phyloP scores from a whole-genome alignment of 768 basidiomycete species.

The Suillus subluteus region DNA sequence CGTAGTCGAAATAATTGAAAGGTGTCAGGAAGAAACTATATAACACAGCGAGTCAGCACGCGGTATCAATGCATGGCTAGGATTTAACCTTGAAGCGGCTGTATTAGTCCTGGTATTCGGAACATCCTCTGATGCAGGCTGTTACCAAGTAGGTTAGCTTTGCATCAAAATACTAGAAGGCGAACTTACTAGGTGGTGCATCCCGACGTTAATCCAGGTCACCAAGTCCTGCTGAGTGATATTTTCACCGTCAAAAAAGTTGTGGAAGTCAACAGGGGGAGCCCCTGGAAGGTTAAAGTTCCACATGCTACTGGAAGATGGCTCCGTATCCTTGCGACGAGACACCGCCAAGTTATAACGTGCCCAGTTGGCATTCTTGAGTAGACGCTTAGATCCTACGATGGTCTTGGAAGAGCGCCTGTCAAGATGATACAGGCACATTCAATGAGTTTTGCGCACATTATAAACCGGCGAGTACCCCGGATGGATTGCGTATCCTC shows the following conservation, averaged over 20 bases:
- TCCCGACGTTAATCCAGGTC: slow-evolving; percentile 68
- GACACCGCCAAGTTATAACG: slow-evolving; percentile 64
- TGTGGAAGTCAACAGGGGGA: slow-evolving; percentile 60
- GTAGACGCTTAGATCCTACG: slow-evolving; percentile 59
- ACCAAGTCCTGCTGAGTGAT: slow-evolving; percentile 68
- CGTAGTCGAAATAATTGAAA: slow-evolving; percentile 67
- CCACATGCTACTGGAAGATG: slow-evolving; percentile 59
- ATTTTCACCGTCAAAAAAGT: slow-evolving; percentile 66
- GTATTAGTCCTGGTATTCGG: slow-evolving; percentile 62
- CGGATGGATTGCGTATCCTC: slow-evolving; percentile 66
- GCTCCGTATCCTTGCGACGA: slow-evolving; percentile 64
- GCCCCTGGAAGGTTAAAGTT: slow-evolving; percentile 63
- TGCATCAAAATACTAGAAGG: not conserved
- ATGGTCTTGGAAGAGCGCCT: slow-evolving; percentile 43
- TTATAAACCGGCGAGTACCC: slow-evolving; percentile 57
- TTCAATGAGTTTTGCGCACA: slow-evolving; percentile 32
- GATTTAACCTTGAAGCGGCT: slow-evolving; percentile 54
- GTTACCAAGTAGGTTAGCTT: not conserved
- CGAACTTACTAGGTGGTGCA: slow-evolving; percentile 57
- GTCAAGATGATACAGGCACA: not conserved
- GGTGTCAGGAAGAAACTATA: slow-evolving; percentile 60
- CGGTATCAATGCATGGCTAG: not conserved
- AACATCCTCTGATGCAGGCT: slow-evolving; percentile 67
- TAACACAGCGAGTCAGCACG: not conserved
- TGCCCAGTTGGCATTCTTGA: slow-evolving; percentile 70